Conservation (phyloP, 1,139 yeast species). For the Geotrichum histeridarum region DNA sequence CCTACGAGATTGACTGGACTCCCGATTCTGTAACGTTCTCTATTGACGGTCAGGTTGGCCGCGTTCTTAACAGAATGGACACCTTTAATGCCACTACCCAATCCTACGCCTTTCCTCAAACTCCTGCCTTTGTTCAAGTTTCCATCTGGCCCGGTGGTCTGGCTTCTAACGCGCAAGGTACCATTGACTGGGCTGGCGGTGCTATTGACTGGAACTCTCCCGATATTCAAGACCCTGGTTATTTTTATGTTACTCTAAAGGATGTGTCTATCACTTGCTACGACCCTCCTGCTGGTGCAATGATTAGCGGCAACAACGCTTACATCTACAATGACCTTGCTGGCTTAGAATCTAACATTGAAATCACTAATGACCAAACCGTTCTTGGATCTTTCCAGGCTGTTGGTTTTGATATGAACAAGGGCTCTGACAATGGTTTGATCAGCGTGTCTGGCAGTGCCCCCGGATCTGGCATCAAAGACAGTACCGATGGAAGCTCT, state of each 20-base stretch:
- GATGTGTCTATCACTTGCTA: conserved; percentile 60
- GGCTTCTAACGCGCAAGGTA: conserved; percentile 60
- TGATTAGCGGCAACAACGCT: conserved; percentile 48
- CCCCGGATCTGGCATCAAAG: conserved; percentile 6
- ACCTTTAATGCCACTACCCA: conserved; percentile 67
- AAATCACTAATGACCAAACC: conserved; percentile 56
- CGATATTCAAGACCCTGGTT: conserved; percentile 70
- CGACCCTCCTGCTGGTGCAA: conserved; percentile 58
- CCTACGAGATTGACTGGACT: conserved; percentile 80
- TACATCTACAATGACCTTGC: conserved; percentile 51
- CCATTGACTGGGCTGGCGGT: conserved; percentile 94
- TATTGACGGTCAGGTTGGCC: conserved; percentile 64
- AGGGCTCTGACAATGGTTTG: conserved; percentile 21
- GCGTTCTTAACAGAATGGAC: conserved; percentile 60
- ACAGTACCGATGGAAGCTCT: conserved; percentile 12
- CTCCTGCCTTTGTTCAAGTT: conserved; percentile 80
- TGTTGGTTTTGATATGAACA: conserved; percentile 58
- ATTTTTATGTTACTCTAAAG: conserved; percentile 63
- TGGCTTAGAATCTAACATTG: conserved; percentile 47
- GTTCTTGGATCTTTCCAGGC: conserved; percentile 56
- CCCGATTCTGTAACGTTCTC: conserved; percentile 69
- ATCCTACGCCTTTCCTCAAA: conserved; percentile 68
- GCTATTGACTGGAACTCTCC: conserved; percentile 70
- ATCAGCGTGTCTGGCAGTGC: conserved; percentile 8
- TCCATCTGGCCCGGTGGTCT: conserved; percentile 94